Evolutionary conservation across 148 eudicot genomes (phyloP), one percentile per base, ranked within the genome.

Genomic region (Drosera capensis): DNA sequence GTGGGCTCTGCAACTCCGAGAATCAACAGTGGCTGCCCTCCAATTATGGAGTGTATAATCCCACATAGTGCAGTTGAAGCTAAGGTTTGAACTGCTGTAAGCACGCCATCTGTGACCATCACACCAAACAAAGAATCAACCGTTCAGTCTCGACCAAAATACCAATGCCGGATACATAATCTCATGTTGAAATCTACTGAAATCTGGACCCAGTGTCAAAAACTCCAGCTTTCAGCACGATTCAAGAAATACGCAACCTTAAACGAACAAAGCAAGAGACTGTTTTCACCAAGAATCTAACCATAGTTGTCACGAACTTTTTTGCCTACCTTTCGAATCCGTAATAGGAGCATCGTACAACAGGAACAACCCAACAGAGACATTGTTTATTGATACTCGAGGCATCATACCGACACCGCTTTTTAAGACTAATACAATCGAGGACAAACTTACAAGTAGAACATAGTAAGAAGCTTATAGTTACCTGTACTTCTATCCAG

Each of bases 1-100:
- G 88, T 84, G 8, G 95, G 95, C 58, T 84, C 95, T 2, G 95
- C 95, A 40, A 84, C 95, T 40, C 95, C 95, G 26, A 84, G 51
- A 31, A 84, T 84, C 45, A 84, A 60, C 66, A 84, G 63, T 6
- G 95, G 95, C 44, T 84, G 95, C 42, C 95, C 95, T 23, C 95
- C 95, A 23, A 84, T 80, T 16, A 84, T 71, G 0, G 95, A 84
- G 74, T 84, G 95, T 58, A 80, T 80, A 36, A 84, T 80, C 4
- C 95, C 90, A 64, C 88, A 84, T 1, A 74, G 26, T 42, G 88
- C 85, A 58, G 95, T 84, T 1, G 95, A 80, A 43, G 85, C 73
- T 23, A 80, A 51, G 14, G 95, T 77, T 59, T 84, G 95, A 30
- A 79, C 90, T 3, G 95, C 95, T n/a, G 95, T 74, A 23, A 80